phyloP scores from a whole-genome alignment of 1,284 basidiomycete species.

The Leucocoprinus gongylophorus region DNA sequence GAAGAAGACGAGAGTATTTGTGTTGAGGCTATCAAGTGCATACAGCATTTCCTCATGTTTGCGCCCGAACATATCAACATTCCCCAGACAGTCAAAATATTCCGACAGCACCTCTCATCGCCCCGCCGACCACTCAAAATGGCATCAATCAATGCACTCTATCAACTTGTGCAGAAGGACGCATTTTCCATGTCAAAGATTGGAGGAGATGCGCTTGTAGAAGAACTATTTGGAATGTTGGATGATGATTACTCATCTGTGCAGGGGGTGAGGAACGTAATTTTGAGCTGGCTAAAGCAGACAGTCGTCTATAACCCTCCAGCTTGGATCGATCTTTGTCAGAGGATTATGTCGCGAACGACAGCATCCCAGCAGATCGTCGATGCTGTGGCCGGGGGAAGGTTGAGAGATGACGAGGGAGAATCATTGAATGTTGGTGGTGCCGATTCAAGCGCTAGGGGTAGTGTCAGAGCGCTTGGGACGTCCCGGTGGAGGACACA shows the following conservation, averaged over 20 bases:
- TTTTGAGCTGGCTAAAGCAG: slow-evolving; percentile 92
- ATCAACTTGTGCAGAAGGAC: slow-evolving; percentile 96
- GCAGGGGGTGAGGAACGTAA: slow-evolving; percentile 91
- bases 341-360: slow-evolving; percentile 90
- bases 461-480: slow-evolving; percentile 32
- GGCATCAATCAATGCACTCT: slow-evolving; percentile 91
- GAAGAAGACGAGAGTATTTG: slow-evolving; percentile 87
- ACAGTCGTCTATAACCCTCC: slow-evolving; percentile 90
- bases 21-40: slow-evolving; percentile 92
- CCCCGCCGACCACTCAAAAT: slow-evolving; percentile 81
- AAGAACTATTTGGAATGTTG: slow-evolving; percentile 90
- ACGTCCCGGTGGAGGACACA: slow-evolving; percentile 96
- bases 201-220: slow-evolving; percentile 91
- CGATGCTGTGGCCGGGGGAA: slow-evolving; percentile 41
- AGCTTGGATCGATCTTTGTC: slow-evolving; percentile 97
- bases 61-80: slow-evolving; percentile 79
- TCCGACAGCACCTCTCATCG: slow-evolving; percentile 73
- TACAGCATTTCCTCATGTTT: slow-evolving; percentile 97
- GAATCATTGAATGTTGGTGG: slow-evolving; percentile 73
- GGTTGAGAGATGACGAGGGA: slow-evolving; percentile 83
- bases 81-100: slow-evolving; percentile 68
- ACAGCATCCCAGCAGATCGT: slow-evolving; percentile 73
- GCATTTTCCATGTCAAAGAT: slow-evolving; percentile 87
- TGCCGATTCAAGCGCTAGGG: slow-evolving; percentile 28
- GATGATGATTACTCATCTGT: slow-evolving; percentile 94